These are phyloP conservation scores for Pseudogymnoascus sp. DNA, from an alignment of 2,329 filamentous ascomycete species.

Conservation along the genomic window DNA sequence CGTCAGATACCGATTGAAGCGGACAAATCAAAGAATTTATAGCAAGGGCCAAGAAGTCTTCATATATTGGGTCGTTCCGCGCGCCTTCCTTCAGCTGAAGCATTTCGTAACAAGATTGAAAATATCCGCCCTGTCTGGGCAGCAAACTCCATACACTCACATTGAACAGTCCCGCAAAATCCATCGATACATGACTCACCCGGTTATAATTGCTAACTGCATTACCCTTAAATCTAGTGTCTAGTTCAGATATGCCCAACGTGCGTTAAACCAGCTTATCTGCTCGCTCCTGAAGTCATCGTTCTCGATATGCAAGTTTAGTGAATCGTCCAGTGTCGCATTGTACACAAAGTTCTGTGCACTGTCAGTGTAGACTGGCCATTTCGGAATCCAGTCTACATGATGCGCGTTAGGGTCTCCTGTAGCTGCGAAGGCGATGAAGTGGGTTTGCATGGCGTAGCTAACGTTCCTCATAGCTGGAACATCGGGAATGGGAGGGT, in stretches of 20 bases:
- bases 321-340: conserved; percentile 2
- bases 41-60: neutral
- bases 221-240: neutral
- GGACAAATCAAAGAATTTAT: neutral
- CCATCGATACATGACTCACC: neutral
- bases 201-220: neutral
- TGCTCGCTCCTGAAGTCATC: conserved; percentile 6
- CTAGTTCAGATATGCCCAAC: conserved; percentile 35
- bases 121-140: neutral
- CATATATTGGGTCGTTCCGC: neutral
- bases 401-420: conserved; percentile 12
- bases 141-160: neutral
- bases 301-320: conserved; percentile 12
- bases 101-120: neutral
- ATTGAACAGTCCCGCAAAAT: neutral
- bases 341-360: conserved; percentile 11
- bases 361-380: neutral
- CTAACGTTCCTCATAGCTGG: conserved; percentile 13
- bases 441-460: conserved; percentile 14
- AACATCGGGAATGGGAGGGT: conserved; percentile 11
- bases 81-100: too few species aligned
- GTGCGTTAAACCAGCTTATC: conserved; percentile 32
- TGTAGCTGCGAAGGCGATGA: conserved; percentile 9
- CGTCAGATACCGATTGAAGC: neutral
- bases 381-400: conserved; percentile 1